Evolutionary conservation across 1,139 yeast genomes (phyloP).

Genomic region (Scheffersomyces lignicola): DNA sequence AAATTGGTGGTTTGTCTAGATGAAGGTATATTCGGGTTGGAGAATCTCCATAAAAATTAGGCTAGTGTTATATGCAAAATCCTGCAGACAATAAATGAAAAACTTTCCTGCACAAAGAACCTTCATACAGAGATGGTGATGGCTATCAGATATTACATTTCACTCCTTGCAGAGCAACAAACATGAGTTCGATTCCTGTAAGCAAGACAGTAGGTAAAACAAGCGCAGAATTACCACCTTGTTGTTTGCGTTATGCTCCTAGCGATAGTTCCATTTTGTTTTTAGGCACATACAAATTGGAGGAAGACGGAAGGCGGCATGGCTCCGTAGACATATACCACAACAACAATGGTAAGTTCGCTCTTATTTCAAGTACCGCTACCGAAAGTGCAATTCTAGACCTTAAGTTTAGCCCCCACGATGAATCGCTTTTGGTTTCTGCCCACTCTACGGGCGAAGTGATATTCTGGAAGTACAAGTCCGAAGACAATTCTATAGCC

Average conservation of each 20-base stretch:
- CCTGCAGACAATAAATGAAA: too few relatives aligned
- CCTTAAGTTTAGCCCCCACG: slow-evolving; percentile 61
- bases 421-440: slow-evolving; percentile 49
- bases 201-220: slow-evolving; percentile 24
- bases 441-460: slow-evolving; percentile 84
- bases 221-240: slow-evolving; percentile 71
- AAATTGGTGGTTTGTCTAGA: too few relatives aligned
- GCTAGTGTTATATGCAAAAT: too few relatives aligned
- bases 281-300: slow-evolving; percentile 78
- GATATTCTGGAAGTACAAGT: slow-evolving; percentile 54
- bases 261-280: slow-evolving; percentile 46
- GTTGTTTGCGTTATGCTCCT: slow-evolving; percentile 68
- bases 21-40: too few relatives aligned
- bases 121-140: too few relatives aligned
- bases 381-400: slow-evolving; percentile 71
- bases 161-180: too few relatives aligned
- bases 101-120: too few relatives aligned
- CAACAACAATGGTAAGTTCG: slow-evolving; percentile 16
- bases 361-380: slow-evolving; percentile 8
- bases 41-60: too few relatives aligned
- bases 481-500: slow-evolving; percentile 12
- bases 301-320: slow-evolving; percentile 56
- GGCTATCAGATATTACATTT: too few relatives aligned
- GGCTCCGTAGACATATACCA: slow-evolving; percentile 74
- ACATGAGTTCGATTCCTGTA: slow-evolving; percentile 11